Evolutionary conservation across 2,329 filamentous ascomycete genomes (phyloP).

Genomic region (Colletotrichum zoysiae): DNA sequence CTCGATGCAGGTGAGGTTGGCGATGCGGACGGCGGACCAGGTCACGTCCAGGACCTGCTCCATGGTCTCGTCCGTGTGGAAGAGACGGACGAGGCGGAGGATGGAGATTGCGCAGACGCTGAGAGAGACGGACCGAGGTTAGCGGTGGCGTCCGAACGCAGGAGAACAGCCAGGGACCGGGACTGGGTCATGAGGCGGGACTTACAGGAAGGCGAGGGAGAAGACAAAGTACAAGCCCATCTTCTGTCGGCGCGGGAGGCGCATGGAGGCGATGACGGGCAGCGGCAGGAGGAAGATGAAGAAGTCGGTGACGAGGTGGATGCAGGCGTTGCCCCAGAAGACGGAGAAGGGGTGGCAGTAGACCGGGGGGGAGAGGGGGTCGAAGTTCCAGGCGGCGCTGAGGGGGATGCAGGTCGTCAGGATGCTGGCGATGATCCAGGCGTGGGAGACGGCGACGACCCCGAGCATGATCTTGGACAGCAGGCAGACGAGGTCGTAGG

Average conservation of each 20-base stretch:
- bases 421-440: slow-evolving; percentile 44
- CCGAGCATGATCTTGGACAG: slow-evolving; percentile 43
- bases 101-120: slow-evolving; percentile 54
- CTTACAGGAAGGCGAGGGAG: slow-evolving; percentile 55
- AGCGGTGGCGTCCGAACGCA: slow-evolving; percentile 6
- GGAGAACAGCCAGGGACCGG: not conserved
- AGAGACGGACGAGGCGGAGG: slow-evolving; percentile 49
- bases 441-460: slow-evolving; percentile 42
- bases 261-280: slow-evolving; percentile 57
- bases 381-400: slow-evolving; percentile 39
- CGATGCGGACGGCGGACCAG: slow-evolving; percentile 47
- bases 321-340: slow-evolving; percentile 46
- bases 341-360: slow-evolving; percentile 42
- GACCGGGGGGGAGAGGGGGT: slow-evolving; percentile 3
- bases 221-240: slow-evolving; percentile 53
- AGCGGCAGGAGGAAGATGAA: slow-evolving; percentile 53
- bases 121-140: slow-evolving; percentile 14
- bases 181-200: slow-evolving; percentile 19
- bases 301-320: slow-evolving; percentile 46
- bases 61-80: slow-evolving; percentile 39
- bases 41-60: slow-evolving; percentile 45
- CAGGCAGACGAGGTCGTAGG: slow-evolving; percentile 46
- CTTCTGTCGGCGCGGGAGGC: slow-evolving; percentile 58
- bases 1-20: slow-evolving; percentile 53
- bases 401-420: slow-evolving; percentile 45